Percentiles rank a stretch among this genome's conserved stretches.
Evolutionary conservation across 352 stramenopile genomes (phyloP).

Genomic region (Globisporangium cylindrosporum): DNA sequence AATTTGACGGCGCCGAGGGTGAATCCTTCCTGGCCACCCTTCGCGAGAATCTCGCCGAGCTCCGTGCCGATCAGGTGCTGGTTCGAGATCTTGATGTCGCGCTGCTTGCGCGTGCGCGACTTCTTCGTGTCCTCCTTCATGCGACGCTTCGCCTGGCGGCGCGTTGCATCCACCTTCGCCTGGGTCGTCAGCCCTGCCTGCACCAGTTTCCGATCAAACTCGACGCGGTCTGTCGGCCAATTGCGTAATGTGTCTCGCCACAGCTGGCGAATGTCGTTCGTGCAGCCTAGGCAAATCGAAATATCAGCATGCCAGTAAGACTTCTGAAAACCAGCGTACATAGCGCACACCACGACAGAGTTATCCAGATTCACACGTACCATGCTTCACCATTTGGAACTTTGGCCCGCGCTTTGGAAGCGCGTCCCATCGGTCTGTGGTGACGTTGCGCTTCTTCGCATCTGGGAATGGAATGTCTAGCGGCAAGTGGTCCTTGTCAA

Average conservation of each 20-base stretch:
- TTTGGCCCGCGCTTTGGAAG: conserved; percentile 68
- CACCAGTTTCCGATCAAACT: conserved; percentile 80
- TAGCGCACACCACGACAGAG: no score
- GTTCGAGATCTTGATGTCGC: conserved; percentile 89
- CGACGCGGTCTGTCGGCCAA: conserved; percentile 69
- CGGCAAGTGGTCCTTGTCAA: conserved; percentile 80
- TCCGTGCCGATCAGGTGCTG: conserved; percentile 86
- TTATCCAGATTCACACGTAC: conserved; percentile 19
- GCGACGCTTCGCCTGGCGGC: conserved; percentile 73
- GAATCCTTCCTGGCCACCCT: conserved; percentile 73
- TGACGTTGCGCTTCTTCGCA: conserved; percentile 50
- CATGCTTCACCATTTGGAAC: conserved; percentile 79
- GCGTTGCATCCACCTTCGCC: conserved; percentile 77
- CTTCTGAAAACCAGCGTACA: no score
- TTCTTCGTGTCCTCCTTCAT: conserved; percentile 86
- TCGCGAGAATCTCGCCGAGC: conserved; percentile 78
- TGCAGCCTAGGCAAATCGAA: conserved; percentile 37
- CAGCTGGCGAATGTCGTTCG: conserved; percentile 82
- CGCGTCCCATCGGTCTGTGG: conserved; percentile 70
- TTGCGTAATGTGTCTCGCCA: conserved; percentile 74
- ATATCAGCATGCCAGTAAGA: no score
- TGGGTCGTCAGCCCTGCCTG: conserved; percentile 80
- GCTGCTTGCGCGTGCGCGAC: conserved; percentile 72
- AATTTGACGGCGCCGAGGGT: conserved; percentile 83
- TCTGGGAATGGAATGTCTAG: conserved; percentile 79